A percentile compares a stretch with the other conserved stretches of the same genome.
phyloP scores from a whole-genome alignment of 2,329 filamentous ascomycete genomes.

The Fusarium sp. region DNA sequence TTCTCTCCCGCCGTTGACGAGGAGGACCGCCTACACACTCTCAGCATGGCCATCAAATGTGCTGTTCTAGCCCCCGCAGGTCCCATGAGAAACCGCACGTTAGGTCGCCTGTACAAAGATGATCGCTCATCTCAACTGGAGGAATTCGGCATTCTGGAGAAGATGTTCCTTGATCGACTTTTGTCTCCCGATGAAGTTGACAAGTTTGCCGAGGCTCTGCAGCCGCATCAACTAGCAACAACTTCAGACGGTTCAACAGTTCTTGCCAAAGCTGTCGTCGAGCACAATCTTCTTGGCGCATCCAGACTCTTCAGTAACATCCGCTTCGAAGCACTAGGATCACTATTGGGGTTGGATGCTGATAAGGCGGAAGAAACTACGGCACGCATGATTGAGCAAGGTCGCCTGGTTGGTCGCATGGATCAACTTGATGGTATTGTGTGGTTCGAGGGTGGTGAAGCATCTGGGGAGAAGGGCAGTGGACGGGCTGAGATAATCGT shows the following conservation, averaged over 20 bases:
- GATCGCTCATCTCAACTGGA: conserved; percentile 81
- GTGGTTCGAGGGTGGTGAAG: conserved; percentile 83
- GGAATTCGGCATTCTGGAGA: conserved; percentile 91
- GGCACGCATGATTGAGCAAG: conserved; percentile 95
- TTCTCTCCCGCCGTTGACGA: conserved; percentile 84
- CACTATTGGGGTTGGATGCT: conserved; percentile 80
- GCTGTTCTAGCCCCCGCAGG: conserved; percentile 93
- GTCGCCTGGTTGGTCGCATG: conserved; percentile 86
- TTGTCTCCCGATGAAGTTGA: conserved; percentile 85
- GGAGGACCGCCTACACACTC: conserved; percentile 84
- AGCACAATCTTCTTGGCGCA: conserved; percentile 92
- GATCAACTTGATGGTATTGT: conserved; percentile 93
- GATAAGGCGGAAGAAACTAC: conserved; percentile 92
- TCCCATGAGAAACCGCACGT: conserved; percentile 81
- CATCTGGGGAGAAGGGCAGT: conserved; percentile 76
- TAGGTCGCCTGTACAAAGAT: conserved; percentile 92
- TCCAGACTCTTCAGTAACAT: conserved; percentile 86
- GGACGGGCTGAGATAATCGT: conserved; percentile 73
- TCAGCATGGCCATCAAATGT: conserved; percentile 90
- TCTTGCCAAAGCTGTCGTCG: conserved; percentile 90
- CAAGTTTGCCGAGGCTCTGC: conserved; percentile 83
- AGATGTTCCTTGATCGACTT: conserved; percentile 94
- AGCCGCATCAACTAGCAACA: conserved; percentile 89
- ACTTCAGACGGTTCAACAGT: conserved; percentile 94
- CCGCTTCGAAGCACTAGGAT: conserved; percentile 78